Base-by-base conservation (phyloP, 345 rosid species). In the Gossypium turneri region DNA sequence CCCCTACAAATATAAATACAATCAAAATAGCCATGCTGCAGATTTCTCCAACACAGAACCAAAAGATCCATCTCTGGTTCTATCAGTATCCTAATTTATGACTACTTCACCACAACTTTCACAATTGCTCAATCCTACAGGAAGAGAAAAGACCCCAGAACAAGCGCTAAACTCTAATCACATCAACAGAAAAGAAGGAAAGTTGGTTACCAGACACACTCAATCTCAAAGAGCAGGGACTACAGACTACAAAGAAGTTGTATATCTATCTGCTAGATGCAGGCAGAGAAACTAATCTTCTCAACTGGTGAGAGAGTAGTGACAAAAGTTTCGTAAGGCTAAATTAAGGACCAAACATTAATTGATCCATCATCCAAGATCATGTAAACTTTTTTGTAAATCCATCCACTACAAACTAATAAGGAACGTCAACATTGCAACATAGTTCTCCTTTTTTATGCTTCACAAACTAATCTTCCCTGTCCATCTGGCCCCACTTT, bases 241-340 rank as follows among this genome's bases (percentile, higher is more conserved):
- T 13, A 47, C 24, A 17, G 48, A 51, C n/a, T 61, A 19, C 16
- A 20, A 9, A 69, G 17, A 13, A 3, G 12, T 25, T 29, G 12
- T 27, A n/a, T 34, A 34, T 34, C 41, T 47, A 76, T 52, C 25
- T 12, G 38, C 56, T 59, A 76, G 16, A 20, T 34, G 34, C 50
- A 24, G 7, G 64, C 19, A 47, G 41, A 34, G 41, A 72, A 71
- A 72, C 62, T 64, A 71, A 58, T 67, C 66, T 53, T 67, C 61
- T 72, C 11, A 11, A 51, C 24, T 51, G 13, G 11, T 9, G 2
- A 5, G 12, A 8, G 24, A 34, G 22, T 34, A 2, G 7, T n/a
- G 9, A 63, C 19, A 61, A 29, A 8, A 45, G 22, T 53, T 56
- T 47, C 9, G 47, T 50, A 27, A 24, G 29, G 29, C 20, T 57